Conservation (phyloP, 768 basidiomycete genomes). For the Mycena albidolilacea region DNA sequence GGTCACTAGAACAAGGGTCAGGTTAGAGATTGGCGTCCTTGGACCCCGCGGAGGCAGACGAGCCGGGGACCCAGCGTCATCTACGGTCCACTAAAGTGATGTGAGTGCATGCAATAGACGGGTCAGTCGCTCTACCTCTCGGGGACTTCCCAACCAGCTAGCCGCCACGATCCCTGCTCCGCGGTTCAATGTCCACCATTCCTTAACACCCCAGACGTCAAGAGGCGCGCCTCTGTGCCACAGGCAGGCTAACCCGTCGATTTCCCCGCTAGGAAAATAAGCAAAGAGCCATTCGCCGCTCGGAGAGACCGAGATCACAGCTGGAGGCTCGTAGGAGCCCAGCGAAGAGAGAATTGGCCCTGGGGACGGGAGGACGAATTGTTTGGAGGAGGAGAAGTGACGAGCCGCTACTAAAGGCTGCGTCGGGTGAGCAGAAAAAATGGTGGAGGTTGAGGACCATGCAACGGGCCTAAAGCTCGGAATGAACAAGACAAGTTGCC, state of each 20-base stretch:
- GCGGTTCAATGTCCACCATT: constrained; percentile 67
- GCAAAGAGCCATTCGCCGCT: constrained; percentile 79
- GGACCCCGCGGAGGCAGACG: constrained; percentile 77
- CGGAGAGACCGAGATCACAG: constrained; percentile 72
- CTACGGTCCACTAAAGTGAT: constrained; percentile 66
- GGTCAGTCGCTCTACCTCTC: constrained; percentile 64
- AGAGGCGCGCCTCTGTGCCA: constrained; percentile 74
- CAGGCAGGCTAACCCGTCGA: constrained; percentile 71
- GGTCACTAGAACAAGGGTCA: constrained; percentile 76
- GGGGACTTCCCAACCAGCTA: constrained; percentile 70
- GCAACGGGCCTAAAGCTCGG: constrained; percentile 67
- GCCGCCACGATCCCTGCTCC: constrained; percentile 73
- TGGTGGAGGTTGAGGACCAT: constrained; percentile 79
- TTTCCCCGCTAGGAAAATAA: constrained; percentile 73
- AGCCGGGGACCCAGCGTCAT: constrained; percentile 58
- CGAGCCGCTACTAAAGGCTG: constrained; percentile 73
- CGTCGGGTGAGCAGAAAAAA: constrained; percentile 78
- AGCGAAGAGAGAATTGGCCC: constrained; percentile 61
- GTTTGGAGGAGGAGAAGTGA: constrained; percentile 79
- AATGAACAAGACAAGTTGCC: constrained; percentile 13
- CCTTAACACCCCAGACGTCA: constrained; percentile 73
- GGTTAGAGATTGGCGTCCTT: constrained; percentile 62
- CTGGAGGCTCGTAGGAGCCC: constrained; percentile 71
- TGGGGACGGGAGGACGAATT: constrained; percentile 73
- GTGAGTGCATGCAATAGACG: neutral